Percentiles rank a stretch among this genome's conserved stretches.
Evolutionary conservation across 2,329 filamentous ascomycete species (phyloP).

Genomic region (Microcyclosporella mali): DNA sequence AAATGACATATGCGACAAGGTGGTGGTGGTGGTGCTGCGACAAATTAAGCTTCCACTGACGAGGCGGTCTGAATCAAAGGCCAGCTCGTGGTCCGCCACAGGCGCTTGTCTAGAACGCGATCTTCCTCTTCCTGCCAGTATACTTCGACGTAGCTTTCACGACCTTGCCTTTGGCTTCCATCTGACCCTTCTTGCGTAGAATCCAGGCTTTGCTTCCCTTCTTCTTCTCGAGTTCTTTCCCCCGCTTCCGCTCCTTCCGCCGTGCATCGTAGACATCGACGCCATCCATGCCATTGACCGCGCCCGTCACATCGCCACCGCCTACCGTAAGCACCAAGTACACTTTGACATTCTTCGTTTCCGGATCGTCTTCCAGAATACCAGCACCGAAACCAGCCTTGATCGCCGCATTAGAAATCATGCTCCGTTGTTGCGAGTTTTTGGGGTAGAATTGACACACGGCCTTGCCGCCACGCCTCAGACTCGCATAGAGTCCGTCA

Average conservation of each 20-base stretch:
- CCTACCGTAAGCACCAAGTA: constrained; percentile 93
- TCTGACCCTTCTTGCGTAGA: constrained; percentile 80
- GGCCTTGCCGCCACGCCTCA: constrained; percentile 77
- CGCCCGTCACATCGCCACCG: constrained; percentile 72
- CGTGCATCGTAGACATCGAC: constrained; percentile 70
- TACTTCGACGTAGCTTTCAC: constrained; percentile 91
- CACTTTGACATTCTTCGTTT: constrained; percentile 94
- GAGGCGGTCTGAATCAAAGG: not conserved
- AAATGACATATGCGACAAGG: not conserved
- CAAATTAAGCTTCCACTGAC: not conserved
- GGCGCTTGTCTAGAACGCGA: constrained; percentile 55
- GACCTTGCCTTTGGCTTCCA: constrained; percentile 89
- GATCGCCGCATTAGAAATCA: constrained; percentile 87
- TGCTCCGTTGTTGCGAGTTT: constrained; percentile 81
- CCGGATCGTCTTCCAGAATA: constrained; percentile 88
- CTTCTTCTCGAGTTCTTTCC: constrained; percentile 57
- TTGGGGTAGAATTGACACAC: constrained; percentile 99
- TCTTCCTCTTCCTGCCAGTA: constrained; percentile 78
- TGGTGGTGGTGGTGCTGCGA: not conserved
- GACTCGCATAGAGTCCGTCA: constrained; percentile 77
- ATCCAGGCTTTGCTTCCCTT: constrained; percentile 87
- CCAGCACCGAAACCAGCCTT: constrained; percentile 93
- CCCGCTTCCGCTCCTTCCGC: constrained; percentile 47
- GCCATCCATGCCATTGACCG: constrained; percentile 79
- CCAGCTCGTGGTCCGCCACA: not conserved